Base-by-base conservation (phyloP, 257 asterid genomes). In the Solanum ahanhuiri region DNA sequence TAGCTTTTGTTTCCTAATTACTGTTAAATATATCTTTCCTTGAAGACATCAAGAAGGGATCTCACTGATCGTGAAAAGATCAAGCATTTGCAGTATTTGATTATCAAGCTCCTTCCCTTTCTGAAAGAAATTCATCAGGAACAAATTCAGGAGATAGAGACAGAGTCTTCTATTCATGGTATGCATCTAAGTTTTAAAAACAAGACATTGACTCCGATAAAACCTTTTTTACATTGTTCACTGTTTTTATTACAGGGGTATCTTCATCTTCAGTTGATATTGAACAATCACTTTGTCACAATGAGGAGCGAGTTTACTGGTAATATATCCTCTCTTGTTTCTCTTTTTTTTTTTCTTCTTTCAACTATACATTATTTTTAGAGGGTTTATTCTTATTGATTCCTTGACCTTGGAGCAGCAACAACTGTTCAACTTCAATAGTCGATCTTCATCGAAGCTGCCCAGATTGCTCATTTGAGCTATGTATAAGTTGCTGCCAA, bases 361-460 rank as follows among this genome's bases (percentile, higher is more conserved):
- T 14, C 9, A 23, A n/a, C 84, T 79, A 45, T 45, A 69, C 83
- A 25, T 63, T 82, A 35, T 39, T n/a, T 64, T 69, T 86, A 22
- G 71, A 81, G 25, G 31, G 84, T 37, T 60, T 20, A 85, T 83
- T 64, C 14, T 86, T 81, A 30, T 39, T 23, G 73, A 31, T 79
- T 85, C 33, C n/a, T 85, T 84, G 34, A 15, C 69, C 83, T 71
- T 87, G 88, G 87, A 84, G 85, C 98, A 96, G 98, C 91, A 91
- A 97, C 88, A 92, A 92, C 82, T 97, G 99, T 89, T 92, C 96
- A 86, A 97, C 99, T 58, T 97, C 99, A 87, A 95, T 97, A n/a
- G 87, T 94, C 35, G 99, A 97, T 93, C 97, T 97, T 89, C 99
- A 97, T 84, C 91, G 98, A 87, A 92, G 98, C 83, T 97, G 99